These are phyloP conservation scores for Macrocybe sp. DNA, from an alignment of 1,284 basidiomycete species.

Conservation along the genomic window DNA sequence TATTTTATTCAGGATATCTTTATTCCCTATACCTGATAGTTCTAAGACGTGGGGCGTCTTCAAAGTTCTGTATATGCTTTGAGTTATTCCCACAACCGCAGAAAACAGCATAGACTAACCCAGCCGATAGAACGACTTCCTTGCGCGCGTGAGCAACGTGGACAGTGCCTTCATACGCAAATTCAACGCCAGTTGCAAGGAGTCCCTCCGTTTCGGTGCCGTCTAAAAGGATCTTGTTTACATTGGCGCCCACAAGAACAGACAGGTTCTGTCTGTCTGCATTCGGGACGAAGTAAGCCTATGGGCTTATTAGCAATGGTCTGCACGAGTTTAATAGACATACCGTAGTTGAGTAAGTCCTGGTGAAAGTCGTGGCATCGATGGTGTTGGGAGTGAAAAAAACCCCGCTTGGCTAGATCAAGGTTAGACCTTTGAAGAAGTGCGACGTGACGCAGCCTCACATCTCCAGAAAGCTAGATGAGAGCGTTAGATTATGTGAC, in stretches of 20 bases:
- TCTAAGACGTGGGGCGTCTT: conserved; percentile 18
- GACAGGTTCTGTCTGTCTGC: conserved; percentile 11
- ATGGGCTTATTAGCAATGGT: conserved; percentile 7
- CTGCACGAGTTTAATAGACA: conserved; percentile 7
- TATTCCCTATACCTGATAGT: conserved; percentile 14
- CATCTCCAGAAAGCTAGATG: conserved; percentile 4
- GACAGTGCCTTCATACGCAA: neutral
- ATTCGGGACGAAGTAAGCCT: conserved; percentile 2
- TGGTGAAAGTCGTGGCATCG: conserved; percentile 7
- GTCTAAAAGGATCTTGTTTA: conserved; percentile 5
- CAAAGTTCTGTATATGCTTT: conserved; percentile 7
- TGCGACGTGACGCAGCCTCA: neutral
- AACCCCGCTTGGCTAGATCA: conserved; percentile 2
- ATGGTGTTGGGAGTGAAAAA: conserved; percentile 6
- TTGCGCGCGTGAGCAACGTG: conserved; percentile 1
- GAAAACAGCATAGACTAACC: conserved; percentile 4
- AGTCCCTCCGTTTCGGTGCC: conserved; percentile 7
- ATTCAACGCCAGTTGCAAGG: conserved; percentile 1
- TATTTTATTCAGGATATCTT: conserved; percentile 11
- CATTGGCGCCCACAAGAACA: conserved; percentile 3
- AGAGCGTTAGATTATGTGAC: neutral
- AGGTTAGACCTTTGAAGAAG: neutral
- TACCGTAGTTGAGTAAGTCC: conserved; percentile 9
- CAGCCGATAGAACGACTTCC: conserved; percentile 13
- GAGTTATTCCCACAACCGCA: neutral